Percentiles rank a stretch among this genome's conserved stretches.
phyloP scores from a whole-genome alignment of 2,329 filamentous ascomycete genomes.

The Westerdykella aurantiaca region DNA sequence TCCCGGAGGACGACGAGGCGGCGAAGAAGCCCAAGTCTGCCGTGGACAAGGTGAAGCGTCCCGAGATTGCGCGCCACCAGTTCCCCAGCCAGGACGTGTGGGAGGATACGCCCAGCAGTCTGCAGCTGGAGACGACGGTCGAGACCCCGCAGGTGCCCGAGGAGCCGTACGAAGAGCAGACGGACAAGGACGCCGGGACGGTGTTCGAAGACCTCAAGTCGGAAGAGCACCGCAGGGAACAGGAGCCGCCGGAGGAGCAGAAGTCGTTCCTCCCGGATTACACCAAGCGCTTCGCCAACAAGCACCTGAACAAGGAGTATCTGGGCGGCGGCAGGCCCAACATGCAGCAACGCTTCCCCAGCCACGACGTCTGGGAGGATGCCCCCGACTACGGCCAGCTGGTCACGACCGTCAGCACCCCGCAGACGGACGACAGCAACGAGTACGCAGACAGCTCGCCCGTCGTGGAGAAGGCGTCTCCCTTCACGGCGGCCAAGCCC shows the following conservation, averaged over 20 bases:
- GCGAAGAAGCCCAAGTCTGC: conserved; percentile 49
- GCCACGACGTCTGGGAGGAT: conserved; percentile 92
- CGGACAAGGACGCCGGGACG: conserved; percentile 23
- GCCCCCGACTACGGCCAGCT: conserved; percentile 76
- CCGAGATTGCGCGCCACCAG: conserved; percentile 49
- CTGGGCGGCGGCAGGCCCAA: conserved; percentile 45
- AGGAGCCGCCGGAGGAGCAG: conserved; percentile 39
- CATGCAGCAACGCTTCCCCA: conserved; percentile 71
- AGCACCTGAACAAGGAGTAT: conserved; percentile 51
- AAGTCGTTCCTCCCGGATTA: conserved; percentile 42
- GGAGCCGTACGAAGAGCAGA: conserved; percentile 30
- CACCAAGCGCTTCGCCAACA: conserved; percentile 55
- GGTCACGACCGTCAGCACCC: conserved; percentile 62
- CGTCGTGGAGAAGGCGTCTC: conserved; percentile 21
- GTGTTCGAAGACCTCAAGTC: conserved; percentile 45
- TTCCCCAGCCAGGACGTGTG: conserved; percentile 96
- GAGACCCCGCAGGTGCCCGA: conserved; percentile 66
- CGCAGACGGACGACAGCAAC: conserved; percentile 46
- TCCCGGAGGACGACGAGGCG: conserved; percentile 67
- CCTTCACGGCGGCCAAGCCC: conserved; percentile 22
- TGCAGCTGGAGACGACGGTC: conserved; percentile 71
- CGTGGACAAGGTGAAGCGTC: conserved; percentile 52
- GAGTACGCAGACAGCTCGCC: conserved; percentile 35
- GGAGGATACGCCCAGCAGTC: conserved; percentile 89
- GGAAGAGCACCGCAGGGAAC: conserved; percentile 46